Percentiles rank a stretch among this genome's conserved stretches.
phyloP scores from a whole-genome alignment of 352 stramenopile genomes.

The Phytopythium litorale region DNA sequence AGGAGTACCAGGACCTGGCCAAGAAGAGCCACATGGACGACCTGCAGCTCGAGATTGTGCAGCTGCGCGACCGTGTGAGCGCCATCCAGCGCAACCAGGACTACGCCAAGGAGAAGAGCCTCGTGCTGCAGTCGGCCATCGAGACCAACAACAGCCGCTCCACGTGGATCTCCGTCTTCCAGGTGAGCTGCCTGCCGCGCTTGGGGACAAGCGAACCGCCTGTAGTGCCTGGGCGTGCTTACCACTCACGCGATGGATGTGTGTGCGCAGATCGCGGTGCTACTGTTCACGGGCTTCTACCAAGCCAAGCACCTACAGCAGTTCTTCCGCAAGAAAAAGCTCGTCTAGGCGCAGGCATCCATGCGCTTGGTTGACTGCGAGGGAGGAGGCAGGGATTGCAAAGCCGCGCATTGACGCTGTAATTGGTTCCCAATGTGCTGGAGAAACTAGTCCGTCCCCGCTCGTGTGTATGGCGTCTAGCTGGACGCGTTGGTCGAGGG shows the following conservation, averaged over 20 bases:
- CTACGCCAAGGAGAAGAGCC: conserved; percentile 79
- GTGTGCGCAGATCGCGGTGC: conserved; percentile 48
- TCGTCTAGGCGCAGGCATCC: conserved; percentile 40
- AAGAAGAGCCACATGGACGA: conserved; percentile 84
- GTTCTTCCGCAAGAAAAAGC: conserved; percentile 87
- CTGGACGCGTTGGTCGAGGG: background rate
- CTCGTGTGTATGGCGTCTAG: background rate
- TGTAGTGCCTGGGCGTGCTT: too few species aligned
- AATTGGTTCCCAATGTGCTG: too few species aligned
- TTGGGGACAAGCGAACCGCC: background rate
- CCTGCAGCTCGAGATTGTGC: conserved; percentile 74
- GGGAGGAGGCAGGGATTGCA: too few species aligned
- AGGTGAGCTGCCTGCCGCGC: conserved; percentile 21
- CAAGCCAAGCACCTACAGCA: conserved; percentile 75
- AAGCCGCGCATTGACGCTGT: background rate
- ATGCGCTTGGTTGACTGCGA: background rate
- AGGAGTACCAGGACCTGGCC: conserved; percentile 80
- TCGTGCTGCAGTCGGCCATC: conserved; percentile 62
- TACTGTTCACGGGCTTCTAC: conserved; percentile 67
- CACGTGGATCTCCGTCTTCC: conserved; percentile 80
- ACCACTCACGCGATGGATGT: background rate
- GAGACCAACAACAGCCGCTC: conserved; percentile 77
- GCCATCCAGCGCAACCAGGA: conserved; percentile 82
- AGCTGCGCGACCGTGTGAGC: conserved; percentile 73
- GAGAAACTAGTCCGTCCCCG: too few species aligned